Evolutionary conservation across 331 rosid species (phyloP).

Genomic region (Saraca asoca): DNA sequence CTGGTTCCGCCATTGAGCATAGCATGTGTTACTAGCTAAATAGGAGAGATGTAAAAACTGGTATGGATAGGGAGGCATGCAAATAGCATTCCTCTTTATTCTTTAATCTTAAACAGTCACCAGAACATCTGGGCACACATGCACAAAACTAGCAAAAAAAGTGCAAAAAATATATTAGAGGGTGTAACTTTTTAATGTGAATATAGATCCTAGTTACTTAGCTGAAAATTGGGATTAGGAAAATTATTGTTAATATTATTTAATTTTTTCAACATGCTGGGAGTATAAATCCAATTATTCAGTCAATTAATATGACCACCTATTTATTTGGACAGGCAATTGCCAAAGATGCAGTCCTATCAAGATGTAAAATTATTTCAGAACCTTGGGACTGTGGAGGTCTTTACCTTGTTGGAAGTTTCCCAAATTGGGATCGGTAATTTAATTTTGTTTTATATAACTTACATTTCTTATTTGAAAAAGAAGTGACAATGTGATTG

Average conservation of each 20-base stretch:
- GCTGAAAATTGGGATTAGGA: too few species aligned
- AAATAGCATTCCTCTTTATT: background rate
- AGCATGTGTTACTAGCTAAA: too few species aligned
- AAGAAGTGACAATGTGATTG: background rate
- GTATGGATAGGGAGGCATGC: too few species aligned
- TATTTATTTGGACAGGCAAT: constrained; percentile 66
- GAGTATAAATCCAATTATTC: constrained; percentile 19
- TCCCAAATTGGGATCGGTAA: constrained; percentile 99
- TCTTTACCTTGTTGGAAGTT: constrained; percentile 92
- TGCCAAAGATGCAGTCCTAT: constrained; percentile 79
- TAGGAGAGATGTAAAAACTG: too few species aligned
- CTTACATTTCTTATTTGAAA: constrained; percentile 4
- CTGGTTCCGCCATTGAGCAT: too few species aligned
- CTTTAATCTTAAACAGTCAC: background rate
- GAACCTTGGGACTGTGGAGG: constrained; percentile 99
- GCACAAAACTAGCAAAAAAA: background rate
- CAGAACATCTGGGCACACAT: background rate
- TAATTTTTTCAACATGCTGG: constrained; percentile 1
- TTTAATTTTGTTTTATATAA: background rate
- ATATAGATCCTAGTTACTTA: background rate
- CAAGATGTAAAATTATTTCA: constrained; percentile 89
- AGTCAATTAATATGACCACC: constrained; percentile 12
- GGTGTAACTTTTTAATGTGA: background rate
- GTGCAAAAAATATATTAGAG: background rate
- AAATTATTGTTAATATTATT: background rate